Conservation (phyloP, 2,329 filamentous ascomycete species). For the Clonostachys solani region DNA sequence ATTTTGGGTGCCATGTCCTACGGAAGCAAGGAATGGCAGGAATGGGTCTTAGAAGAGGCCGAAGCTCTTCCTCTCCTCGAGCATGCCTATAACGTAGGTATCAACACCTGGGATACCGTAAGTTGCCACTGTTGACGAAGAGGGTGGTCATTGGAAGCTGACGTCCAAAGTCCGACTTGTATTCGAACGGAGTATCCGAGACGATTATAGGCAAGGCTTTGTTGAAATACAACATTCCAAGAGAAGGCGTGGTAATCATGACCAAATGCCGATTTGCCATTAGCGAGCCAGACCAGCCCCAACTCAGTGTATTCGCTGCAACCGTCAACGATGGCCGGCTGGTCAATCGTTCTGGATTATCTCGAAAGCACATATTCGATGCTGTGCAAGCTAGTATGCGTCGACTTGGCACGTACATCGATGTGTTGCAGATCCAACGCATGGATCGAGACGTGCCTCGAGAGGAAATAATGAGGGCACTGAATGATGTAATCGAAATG, state of each 20-base stretch:
- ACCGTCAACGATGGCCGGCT: slow-evolving; percentile 29
- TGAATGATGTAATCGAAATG: slow-evolving; percentile 50
- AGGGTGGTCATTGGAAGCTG: slow-evolving; percentile 32
- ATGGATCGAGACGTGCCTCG: slow-evolving; percentile 41
- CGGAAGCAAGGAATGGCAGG: slow-evolving; percentile 22
- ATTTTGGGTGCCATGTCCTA: slow-evolving; percentile 29
- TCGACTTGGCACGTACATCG: slow-evolving; percentile 54
- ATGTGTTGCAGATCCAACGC: slow-evolving; percentile 59
- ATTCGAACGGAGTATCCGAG: slow-evolving; percentile 60
- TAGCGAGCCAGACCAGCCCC: slow-evolving; percentile 23
- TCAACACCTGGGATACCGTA: slow-evolving; percentile 44
- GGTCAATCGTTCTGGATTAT: slow-evolving; percentile 44
- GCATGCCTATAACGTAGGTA: background rate
- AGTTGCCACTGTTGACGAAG: background rate
- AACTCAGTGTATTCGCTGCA: slow-evolving; percentile 12
- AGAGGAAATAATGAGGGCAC: slow-evolving; percentile 53
- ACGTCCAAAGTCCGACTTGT: slow-evolving; percentile 53
- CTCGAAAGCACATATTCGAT: slow-evolving; percentile 61
- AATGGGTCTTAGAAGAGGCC: slow-evolving; percentile 1
- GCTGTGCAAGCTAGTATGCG: slow-evolving; percentile 56
- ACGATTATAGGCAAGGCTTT: slow-evolving; percentile 62
- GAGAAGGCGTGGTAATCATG: slow-evolving; percentile 58
- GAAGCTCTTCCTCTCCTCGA: background rate
- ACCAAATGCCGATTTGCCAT: slow-evolving; percentile 51
- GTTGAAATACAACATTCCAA: slow-evolving; percentile 58